Evolutionary conservation across 352 stramenopile genomes (phyloP).

Genomic region (Pythium vanterpoolii): DNA sequence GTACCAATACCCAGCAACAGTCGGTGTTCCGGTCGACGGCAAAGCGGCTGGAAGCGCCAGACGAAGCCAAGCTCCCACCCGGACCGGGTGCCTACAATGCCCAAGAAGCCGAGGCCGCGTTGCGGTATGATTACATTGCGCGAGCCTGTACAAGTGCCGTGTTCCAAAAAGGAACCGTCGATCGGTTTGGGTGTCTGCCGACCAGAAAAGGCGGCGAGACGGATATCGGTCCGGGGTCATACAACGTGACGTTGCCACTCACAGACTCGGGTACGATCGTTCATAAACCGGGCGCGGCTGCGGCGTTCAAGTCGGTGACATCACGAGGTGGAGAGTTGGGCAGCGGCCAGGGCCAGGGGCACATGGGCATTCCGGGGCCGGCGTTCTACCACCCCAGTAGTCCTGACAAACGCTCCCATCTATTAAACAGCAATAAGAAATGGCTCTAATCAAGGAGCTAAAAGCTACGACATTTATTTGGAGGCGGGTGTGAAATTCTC

Average conservation of each 20-base stretch:
- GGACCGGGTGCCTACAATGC: slow-evolving; percentile 68
- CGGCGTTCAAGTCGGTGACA: slow-evolving; percentile 37
- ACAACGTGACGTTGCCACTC: slow-evolving; percentile 23
- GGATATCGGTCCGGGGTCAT: slow-evolving; percentile 63
- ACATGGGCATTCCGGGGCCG: slow-evolving; percentile 38
- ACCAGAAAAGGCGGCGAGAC: slow-evolving; percentile 37
- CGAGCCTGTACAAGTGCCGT: slow-evolving; percentile 56
- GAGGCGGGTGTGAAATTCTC: slow-evolving; percentile 69
- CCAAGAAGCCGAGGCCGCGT: slow-evolving; percentile 53
- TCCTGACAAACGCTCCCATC: slow-evolving; percentile 54
- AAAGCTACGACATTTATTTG: too few species aligned
- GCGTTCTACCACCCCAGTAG: slow-evolving; percentile 64
- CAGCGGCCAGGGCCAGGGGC: slow-evolving; percentile 6
- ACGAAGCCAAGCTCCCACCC: slow-evolving; percentile 30
- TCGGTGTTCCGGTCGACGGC: slow-evolving; percentile 68
- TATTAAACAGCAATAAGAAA: slow-evolving; percentile 80
- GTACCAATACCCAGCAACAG: slow-evolving; percentile 31
- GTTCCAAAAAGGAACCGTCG: slow-evolving; percentile 47
- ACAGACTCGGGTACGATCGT: slow-evolving; percentile 18
- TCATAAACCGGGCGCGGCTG: slow-evolving; percentile 13
- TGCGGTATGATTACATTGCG: slow-evolving; percentile 67
- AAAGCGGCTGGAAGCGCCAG: slow-evolving; percentile 39
- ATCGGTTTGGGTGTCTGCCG: slow-evolving; percentile 53
- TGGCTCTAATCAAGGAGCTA: slow-evolving; percentile 52
- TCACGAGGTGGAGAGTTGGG: slow-evolving; percentile 25